Evolutionary conservation across 2,329 filamentous ascomycete genomes (phyloP).

Genomic region (Corniculantispora saksenae): DNA sequence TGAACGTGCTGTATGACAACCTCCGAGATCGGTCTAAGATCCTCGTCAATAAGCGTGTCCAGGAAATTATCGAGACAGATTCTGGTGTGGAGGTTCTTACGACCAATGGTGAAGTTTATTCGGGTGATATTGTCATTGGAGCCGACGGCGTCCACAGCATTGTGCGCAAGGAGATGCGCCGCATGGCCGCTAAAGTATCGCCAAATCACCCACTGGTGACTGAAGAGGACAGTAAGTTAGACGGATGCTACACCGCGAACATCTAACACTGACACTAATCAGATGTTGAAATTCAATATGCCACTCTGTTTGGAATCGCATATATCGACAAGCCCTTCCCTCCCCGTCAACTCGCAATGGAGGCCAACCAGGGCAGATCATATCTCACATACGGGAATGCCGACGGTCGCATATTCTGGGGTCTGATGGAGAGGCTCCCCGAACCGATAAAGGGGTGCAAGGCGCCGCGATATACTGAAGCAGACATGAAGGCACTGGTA

Average conservation of each 20-base stretch:
- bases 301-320: conserved; percentile 8
- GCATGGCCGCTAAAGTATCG: conserved; percentile 25
- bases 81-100: not conserved
- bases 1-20: conserved; percentile 35
- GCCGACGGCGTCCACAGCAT: conserved; percentile 43
- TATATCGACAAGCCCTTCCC: conserved; percentile 9
- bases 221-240: conserved; percentile 20
- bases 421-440: not conserved
- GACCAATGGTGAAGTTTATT: conserved; percentile 20
- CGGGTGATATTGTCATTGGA: conserved; percentile 38
- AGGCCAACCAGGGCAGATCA: not conserved
- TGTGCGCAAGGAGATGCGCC: conserved; percentile 32
- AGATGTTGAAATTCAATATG: conserved; percentile 7
- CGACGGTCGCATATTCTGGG: conserved; percentile 8
- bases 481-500: not conserved
- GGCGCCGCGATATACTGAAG: conserved; percentile 1
- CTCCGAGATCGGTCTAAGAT: conserved; percentile 30
- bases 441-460: conserved; percentile 1
- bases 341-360: not conserved
- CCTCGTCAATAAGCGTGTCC: conserved; percentile 19
- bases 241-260: too few relatives aligned
- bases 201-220: conserved; percentile 26
- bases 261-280: not conserved
- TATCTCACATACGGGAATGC: conserved; percentile 8
- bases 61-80: conserved; percentile 21